These are phyloP conservation scores for Talaromyces trachyspermus DNA, from an alignment of 495 filamentous ascomycete genomes.

Conservation along the genomic window DNA sequence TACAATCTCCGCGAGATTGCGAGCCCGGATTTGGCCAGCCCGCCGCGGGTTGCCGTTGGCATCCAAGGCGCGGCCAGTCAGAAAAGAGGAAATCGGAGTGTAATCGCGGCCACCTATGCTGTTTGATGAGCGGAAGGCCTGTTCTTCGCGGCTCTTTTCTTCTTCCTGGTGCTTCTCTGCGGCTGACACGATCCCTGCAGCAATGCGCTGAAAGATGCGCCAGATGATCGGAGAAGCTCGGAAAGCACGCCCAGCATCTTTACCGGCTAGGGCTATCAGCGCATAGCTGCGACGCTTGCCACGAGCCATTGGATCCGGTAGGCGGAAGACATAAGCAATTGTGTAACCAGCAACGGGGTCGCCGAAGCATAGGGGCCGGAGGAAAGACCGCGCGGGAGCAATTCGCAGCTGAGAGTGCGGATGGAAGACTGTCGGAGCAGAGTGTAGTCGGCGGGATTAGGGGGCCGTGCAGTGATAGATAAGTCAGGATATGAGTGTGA, in stretches of 20 bases:
- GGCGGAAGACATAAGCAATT: constrained; percentile 86
- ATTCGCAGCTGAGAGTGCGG: constrained; percentile 79
- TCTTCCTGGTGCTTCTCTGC: constrained; percentile 48
- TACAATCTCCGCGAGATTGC: constrained; percentile 77
- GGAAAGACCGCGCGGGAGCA: constrained; percentile 66
- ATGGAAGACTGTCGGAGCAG: constrained; percentile 79
- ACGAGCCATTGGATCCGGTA: constrained; percentile 80
- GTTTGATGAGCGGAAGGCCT: constrained; percentile 15
- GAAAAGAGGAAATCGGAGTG: constrained; percentile 56
- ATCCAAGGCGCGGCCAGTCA: constrained; percentile 53
- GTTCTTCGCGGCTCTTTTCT: constrained; percentile 38
- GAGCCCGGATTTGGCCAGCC: constrained; percentile 53
- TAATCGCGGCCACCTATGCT: constrained; percentile 27
- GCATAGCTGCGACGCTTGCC: constrained; percentile 83
- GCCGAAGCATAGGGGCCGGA: constrained; percentile 83
- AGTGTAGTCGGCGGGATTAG: constrained; percentile 69
- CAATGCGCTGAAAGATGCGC: constrained; percentile 68
- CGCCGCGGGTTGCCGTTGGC: constrained; percentile 47
- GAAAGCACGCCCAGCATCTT: constrained; percentile 67
- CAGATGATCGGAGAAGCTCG: constrained; percentile 69
- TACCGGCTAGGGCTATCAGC: constrained; percentile 66
- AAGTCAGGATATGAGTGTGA: constrained; percentile 79
- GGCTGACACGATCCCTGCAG: constrained; percentile 61
- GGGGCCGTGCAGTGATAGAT: constrained; percentile 79
- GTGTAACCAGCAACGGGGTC: constrained; percentile 78